Conservation (phyloP, 2,329 filamentous ascomycete species). For the Epichloe aotearoae region DNA sequence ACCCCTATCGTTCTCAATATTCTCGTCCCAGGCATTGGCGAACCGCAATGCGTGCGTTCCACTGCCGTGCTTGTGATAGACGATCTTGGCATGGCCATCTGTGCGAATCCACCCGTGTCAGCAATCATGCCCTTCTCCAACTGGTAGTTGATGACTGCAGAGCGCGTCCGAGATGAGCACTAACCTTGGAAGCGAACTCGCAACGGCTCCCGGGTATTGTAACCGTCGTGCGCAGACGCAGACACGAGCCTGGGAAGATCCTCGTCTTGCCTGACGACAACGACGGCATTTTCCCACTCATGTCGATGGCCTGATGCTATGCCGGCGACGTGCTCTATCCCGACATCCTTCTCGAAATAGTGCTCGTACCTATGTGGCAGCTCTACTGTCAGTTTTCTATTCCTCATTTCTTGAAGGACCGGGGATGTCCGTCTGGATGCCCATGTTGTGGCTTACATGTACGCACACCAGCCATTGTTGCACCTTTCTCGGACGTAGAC, state of each 20-base stretch:
- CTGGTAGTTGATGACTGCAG: too few species aligned
- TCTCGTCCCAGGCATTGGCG: conserved; percentile 8
- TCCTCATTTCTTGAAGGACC: too few species aligned
- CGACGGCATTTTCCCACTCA: conserved; percentile 14
- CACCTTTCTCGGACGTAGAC: conserved; percentile 13
- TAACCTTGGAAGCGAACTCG: not conserved
- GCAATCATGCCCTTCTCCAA: not conserved
- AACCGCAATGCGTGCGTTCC: conserved; percentile 21
- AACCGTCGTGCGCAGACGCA: conserved; percentile 19
- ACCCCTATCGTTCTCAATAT: conserved; percentile 17
- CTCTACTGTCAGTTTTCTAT: too few species aligned
- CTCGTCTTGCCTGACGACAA: conserved; percentile 7
- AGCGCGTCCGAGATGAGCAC: not conserved
- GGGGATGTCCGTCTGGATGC: too few species aligned
- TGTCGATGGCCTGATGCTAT: conserved; percentile 10
- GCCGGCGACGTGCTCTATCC: not conserved
- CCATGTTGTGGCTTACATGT: conserved; percentile 9
- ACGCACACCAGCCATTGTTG: conserved; percentile 15
- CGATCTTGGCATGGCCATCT: conserved; percentile 15
- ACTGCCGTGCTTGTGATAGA: conserved; percentile 22
- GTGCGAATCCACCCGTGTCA: conserved; percentile 1
- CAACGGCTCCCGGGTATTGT: conserved; percentile 10
- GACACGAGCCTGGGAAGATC: conserved; percentile 9
- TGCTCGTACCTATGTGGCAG: conserved; percentile 7
- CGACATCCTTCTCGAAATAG: conserved; percentile 14